Conservation (phyloP, 305 asterid genomes). For the Plantago rigida region DNA sequence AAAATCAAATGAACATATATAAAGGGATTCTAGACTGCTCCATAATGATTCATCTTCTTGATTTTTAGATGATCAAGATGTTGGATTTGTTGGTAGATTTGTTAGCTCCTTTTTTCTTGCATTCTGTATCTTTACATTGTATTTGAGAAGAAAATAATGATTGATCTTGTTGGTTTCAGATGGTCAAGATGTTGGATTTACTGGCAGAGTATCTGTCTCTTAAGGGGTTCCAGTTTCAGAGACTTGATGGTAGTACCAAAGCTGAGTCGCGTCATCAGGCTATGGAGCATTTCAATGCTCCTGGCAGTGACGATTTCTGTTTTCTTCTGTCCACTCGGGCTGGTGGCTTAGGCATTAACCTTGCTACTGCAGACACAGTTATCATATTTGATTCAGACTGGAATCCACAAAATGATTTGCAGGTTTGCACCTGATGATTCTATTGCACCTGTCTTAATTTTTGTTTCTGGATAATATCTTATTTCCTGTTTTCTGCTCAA, state of each 20-base stretch:
- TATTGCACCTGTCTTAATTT: constrained; percentile 8
- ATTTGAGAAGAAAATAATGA: constrained; percentile 12
- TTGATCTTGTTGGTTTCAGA: constrained; percentile 41
- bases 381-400: constrained; percentile 99
- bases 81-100: not conserved
- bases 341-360: constrained; percentile 98
- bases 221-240: constrained; percentile 90
- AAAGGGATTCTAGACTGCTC: not conserved
- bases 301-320: constrained; percentile 95
- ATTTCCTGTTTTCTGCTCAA: constrained; percentile 29
- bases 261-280: constrained; percentile 97
- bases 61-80: not conserved
- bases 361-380: constrained; percentile 98
- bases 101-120: not conserved
- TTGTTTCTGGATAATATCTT: constrained; percentile 11
- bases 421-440: constrained; percentile 43
- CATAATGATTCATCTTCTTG: not conserved
- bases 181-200: constrained; percentile 97
- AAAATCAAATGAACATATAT: not conserved
- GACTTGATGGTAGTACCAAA: constrained; percentile 98
- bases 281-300: constrained; percentile 99
- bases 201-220: constrained; percentile 84
- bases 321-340: constrained; percentile 99
- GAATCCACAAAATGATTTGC: constrained; percentile 99
- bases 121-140: too few species aligned